Evolutionary conservation across 2,329 filamentous ascomycete species (phyloP).

Genomic region (Lasiodiplodia sp.): DNA sequence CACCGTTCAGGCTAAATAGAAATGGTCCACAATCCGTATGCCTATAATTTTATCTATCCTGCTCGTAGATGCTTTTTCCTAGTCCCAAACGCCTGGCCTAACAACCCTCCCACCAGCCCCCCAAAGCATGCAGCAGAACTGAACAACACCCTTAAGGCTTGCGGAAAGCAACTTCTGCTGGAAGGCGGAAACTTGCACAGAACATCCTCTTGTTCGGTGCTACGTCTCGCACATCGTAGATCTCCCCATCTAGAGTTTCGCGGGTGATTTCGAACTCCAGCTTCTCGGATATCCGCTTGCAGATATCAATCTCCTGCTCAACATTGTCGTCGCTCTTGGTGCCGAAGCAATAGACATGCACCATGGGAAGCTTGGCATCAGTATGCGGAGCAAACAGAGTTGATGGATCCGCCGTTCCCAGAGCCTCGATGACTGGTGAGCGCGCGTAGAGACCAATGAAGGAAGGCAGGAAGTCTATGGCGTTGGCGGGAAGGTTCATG

Average conservation of each 20-base stretch:
- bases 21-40: neutral
- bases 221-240: slow-evolving; percentile 79
- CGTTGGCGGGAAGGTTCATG: slow-evolving; percentile 95
- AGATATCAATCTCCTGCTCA: slow-evolving; percentile 65
- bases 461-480: slow-evolving; percentile 79
- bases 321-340: slow-evolving; percentile 79
- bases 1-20: neutral
- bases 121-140: neutral
- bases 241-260: slow-evolving; percentile 62
- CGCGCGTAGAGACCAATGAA: slow-evolving; percentile 85
- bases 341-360: slow-evolving; percentile 96
- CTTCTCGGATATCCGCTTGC: slow-evolving; percentile 68
- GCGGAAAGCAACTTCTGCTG: slow-evolving; percentile 78
- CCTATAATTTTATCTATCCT: slow-evolving; percentile 2
- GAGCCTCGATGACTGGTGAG: slow-evolving; percentile 5
- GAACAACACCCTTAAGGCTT: neutral
- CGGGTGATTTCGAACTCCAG: slow-evolving; percentile 65
- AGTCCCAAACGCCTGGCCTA: neutral
- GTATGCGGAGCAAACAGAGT: slow-evolving; percentile 52
- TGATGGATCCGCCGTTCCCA: slow-evolving; percentile 27
- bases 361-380: slow-evolving; percentile 71
- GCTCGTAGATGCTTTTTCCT: neutral
- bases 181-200: slow-evolving; percentile 89
- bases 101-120: neutral
- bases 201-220: slow-evolving; percentile 96